Conservation (phyloP, 495 filamentous ascomycete genomes). For the Cetradonia linearis region DNA sequence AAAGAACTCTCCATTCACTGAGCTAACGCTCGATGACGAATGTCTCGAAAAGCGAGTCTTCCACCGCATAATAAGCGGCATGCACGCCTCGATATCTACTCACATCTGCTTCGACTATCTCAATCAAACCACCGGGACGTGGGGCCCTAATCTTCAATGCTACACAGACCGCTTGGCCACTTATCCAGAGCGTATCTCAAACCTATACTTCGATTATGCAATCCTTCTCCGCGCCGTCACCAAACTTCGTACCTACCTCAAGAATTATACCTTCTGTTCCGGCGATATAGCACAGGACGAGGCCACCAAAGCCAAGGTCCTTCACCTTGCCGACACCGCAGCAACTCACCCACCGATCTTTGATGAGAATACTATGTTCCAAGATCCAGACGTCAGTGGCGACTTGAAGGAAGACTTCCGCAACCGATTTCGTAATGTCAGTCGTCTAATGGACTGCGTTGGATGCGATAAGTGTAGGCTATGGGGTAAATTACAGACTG, state of each 20-base stretch:
- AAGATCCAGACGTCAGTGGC: conserved; percentile 50
- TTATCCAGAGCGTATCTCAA: conserved; percentile 85
- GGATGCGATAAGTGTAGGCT: conserved; percentile 97
- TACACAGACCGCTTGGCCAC: conserved; percentile 74
- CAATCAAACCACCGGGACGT: conserved; percentile 88
- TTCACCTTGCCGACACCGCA: conserved; percentile 55
- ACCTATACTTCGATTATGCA: conserved; percentile 98
- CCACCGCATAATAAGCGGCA: conserved; percentile 86
- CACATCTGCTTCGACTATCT: conserved; percentile 95
- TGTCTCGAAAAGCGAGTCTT: conserved; percentile 97
- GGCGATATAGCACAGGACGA: conserved; percentile 71
- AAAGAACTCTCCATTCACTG: conserved; percentile 37
- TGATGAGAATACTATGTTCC: conserved; percentile 91
- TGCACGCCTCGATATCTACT: conserved; percentile 94
- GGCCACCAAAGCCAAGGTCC: conserved; percentile 67
- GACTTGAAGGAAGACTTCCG: conserved; percentile 93
- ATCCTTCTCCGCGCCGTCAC: conserved; percentile 79
- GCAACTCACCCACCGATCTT: conserved; percentile 69
- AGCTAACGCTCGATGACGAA: conserved; percentile 70
- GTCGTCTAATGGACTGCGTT: conserved; percentile 94
- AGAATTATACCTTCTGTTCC: conserved; percentile 82
- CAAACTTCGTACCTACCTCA: conserved; percentile 78
- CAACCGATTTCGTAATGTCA: conserved; percentile 93
- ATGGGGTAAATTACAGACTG: conserved; percentile 97
- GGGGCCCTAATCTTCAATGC: conserved; percentile 86